These are phyloP conservation scores for Pythium graminicola DNA, from an alignment of 352 stramenopile species.

Conservation along the genomic window DNA sequence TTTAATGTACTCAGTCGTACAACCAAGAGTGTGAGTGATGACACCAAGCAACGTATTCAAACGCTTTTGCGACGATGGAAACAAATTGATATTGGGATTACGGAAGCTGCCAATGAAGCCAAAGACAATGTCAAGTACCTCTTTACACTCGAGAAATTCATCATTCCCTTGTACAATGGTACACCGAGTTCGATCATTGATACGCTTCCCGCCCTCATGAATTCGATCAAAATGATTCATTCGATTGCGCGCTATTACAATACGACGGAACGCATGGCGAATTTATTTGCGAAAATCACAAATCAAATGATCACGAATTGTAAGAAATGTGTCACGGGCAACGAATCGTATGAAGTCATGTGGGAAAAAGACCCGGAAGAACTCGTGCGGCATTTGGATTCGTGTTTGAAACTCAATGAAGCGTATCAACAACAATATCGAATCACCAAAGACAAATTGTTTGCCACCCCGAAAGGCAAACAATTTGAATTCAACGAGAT, in stretches of 20 bases:
- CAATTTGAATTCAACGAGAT: slow-evolving; percentile 99
- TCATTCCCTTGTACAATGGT: slow-evolving; percentile 85
- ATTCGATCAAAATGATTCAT: slow-evolving; percentile 99
- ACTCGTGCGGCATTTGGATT: slow-evolving; percentile 92
- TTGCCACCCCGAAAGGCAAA: slow-evolving; percentile 93
- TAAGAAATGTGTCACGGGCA: slow-evolving; percentile 91
- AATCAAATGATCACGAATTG: slow-evolving; percentile 99
- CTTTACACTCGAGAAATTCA: slow-evolving; percentile 97
- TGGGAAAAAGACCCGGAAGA: slow-evolving; percentile 94
- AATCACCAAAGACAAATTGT: slow-evolving; percentile 96
- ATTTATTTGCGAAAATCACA: slow-evolving; percentile 97
- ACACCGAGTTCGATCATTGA: slow-evolving; percentile 97
- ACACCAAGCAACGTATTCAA: slow-evolving; percentile 92
- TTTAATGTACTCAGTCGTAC: slow-evolving; percentile 88
- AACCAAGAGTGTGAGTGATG: slow-evolving; percentile 79
- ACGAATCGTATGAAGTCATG: slow-evolving; percentile 85
- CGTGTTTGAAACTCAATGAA: slow-evolving; percentile 97
- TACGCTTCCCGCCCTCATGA: slow-evolving; percentile 96
- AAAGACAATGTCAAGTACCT: slow-evolving; percentile 99
- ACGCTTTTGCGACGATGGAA: slow-evolving; percentile 94
- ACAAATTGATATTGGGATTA: slow-evolving; percentile 98
- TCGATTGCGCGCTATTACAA: slow-evolving; percentile 99
- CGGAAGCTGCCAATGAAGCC: slow-evolving; percentile 96
- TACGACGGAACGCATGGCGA: slow-evolving; percentile 96
- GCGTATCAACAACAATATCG: slow-evolving; percentile 98